These are phyloP conservation scores for Pseudogymnoascus sp. DNA, from an alignment of 2,329 filamentous ascomycete genomes.

Conservation along the genomic window DNA sequence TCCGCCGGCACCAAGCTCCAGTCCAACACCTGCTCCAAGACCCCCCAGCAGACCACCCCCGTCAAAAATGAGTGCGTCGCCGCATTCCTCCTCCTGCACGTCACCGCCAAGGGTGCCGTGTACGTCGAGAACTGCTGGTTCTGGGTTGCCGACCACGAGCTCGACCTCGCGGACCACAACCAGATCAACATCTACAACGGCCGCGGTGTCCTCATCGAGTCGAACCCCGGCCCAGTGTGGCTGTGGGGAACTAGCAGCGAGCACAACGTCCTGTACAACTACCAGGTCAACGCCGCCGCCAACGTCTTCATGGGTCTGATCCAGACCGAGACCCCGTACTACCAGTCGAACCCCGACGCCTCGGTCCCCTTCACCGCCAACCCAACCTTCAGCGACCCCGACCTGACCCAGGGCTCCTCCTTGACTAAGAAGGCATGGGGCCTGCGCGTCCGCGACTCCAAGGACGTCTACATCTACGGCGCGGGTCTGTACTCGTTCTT, in stretches of 20 bases:
- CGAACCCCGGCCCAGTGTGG: slow-evolving; percentile 65
- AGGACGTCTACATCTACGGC: slow-evolving; percentile 60
- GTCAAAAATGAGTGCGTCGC: slow-evolving; percentile 63
- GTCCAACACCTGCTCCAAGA: slow-evolving; percentile 70
- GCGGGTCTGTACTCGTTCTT: slow-evolving; percentile 76
- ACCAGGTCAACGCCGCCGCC: slow-evolving; percentile 68
- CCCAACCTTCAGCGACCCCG: slow-evolving; percentile 53
- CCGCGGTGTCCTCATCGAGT: slow-evolving; percentile 72
- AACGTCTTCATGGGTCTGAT: slow-evolving; percentile 77
- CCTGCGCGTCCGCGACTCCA: slow-evolving; percentile 59
- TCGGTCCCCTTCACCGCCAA: slow-evolving; percentile 55
- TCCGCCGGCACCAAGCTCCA: slow-evolving; percentile 76
- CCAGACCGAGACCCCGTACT: slow-evolving; percentile 85
- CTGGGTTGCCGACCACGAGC: slow-evolving; percentile 86
- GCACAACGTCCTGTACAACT: slow-evolving; percentile 67
- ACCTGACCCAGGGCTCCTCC: slow-evolving; percentile 53
- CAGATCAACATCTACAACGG: slow-evolving; percentile 86
- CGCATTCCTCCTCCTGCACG: slow-evolving; percentile 61
- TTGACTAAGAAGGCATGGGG: slow-evolving; percentile 58
- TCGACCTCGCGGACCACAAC: slow-evolving; percentile 63
- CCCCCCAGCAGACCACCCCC: slow-evolving; percentile 50
- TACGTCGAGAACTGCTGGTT: slow-evolving; percentile 89
- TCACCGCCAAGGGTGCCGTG: slow-evolving; percentile 52
- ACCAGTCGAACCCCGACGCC: slow-evolving; percentile 73
- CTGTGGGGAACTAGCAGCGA: slow-evolving; percentile 67